These are phyloP conservation scores for Trametes sanguinea DNA, from an alignment of 768 basidiomycete genomes.

Conservation along the genomic window DNA sequence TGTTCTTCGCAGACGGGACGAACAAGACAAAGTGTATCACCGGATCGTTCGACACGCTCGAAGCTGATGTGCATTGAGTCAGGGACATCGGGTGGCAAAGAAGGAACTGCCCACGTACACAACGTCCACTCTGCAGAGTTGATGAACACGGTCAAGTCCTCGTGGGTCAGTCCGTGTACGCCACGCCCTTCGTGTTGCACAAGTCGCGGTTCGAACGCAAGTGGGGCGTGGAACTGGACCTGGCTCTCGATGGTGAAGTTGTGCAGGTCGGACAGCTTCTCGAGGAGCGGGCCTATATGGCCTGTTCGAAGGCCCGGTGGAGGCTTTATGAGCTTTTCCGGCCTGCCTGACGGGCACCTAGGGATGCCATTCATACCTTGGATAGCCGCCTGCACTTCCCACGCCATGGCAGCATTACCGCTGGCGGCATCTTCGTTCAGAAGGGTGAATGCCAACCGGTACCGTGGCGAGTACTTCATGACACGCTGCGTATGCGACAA, in stretches of 20 bases:
- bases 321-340: too few relatives aligned
- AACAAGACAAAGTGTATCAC: slow-evolving; percentile 93
- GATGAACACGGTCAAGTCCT: slow-evolving; percentile 89
- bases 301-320: slow-evolving; percentile 42
- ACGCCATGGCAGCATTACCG: slow-evolving; percentile 58
- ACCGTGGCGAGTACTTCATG: slow-evolving; percentile 77
- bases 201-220: slow-evolving; percentile 70
- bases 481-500: slow-evolving; percentile 47
- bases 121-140: slow-evolving; percentile 97
- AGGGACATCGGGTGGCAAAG: not conserved
- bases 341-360: not conserved
- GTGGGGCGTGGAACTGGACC: slow-evolving; percentile 86
- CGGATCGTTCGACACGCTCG: slow-evolving; percentile 89
- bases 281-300: slow-evolving; percentile 66
- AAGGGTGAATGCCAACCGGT: slow-evolving; percentile 89
- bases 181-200: slow-evolving; percentile 37
- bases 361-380: slow-evolving; percentile 48
- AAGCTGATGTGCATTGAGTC: slow-evolving; percentile 52
- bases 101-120: slow-evolving; percentile 48
- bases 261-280: slow-evolving; percentile 65
- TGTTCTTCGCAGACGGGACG: slow-evolving; percentile 68
- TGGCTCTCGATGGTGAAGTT: slow-evolving; percentile 96
- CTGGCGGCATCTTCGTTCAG: slow-evolving; percentile 86
- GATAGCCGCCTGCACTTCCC: slow-evolving; percentile 74
- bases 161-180: slow-evolving; percentile 64